Evolutionary conservation across 2,329 filamentous ascomycete species (phyloP).

Genomic region (Alternaria arbusti): DNA sequence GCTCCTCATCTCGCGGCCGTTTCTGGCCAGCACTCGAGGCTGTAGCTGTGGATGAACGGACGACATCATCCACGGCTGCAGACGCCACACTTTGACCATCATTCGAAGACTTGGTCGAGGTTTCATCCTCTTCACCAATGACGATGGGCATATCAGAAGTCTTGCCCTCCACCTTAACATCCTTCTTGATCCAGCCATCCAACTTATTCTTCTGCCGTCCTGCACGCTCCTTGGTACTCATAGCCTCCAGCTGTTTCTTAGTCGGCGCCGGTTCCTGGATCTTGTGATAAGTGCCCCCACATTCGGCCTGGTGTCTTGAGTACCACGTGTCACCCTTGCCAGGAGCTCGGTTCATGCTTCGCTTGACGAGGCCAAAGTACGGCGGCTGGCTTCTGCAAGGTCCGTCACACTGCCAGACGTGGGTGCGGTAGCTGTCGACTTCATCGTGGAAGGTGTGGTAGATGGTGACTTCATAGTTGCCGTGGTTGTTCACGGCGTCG

Average conservation of each 20-base stretch:
- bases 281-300: slow-evolving; percentile 52
- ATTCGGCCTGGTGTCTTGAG: slow-evolving; percentile 48
- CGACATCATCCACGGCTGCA: slow-evolving; percentile 4
- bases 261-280: slow-evolving; percentile 51
- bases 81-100: slow-evolving; percentile 16
- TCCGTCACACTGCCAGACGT: slow-evolving; percentile 54
- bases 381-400: slow-evolving; percentile 48
- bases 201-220: slow-evolving; percentile 55
- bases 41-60: not conserved
- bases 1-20: slow-evolving; percentile 19
- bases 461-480: slow-evolving; percentile 50
- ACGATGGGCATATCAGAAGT: slow-evolving; percentile 11
- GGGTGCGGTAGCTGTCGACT: slow-evolving; percentile 54
- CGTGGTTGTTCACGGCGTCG: slow-evolving; percentile 54
- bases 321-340: slow-evolving; percentile 53
- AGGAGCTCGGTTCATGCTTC: slow-evolving; percentile 55
- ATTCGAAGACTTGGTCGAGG: not conserved
- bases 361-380: slow-evolving; percentile 54
- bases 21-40: slow-evolving; percentile 24
- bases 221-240: slow-evolving; percentile 51
- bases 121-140: slow-evolving; percentile 15
- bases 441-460: slow-evolving; percentile 56
- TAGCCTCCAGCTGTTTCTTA: slow-evolving; percentile 49
- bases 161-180: slow-evolving; percentile 14
- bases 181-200: slow-evolving; percentile 47